Conservation (phyloP, 257 asterid genomes). For the Solanum sejunctum region DNA sequence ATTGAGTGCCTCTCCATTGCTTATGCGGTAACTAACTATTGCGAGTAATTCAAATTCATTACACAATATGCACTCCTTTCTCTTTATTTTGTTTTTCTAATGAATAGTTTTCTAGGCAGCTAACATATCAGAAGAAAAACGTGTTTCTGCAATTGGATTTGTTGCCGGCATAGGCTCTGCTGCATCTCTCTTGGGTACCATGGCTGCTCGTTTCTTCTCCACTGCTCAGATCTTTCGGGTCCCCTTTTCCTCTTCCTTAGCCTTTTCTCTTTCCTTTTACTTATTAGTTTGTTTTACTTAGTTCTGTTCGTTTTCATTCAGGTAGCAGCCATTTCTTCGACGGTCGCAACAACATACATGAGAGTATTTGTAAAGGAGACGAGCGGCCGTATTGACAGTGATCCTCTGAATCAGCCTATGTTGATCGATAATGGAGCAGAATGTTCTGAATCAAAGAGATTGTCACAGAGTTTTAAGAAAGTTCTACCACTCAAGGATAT, state of each 20-base stretch:
- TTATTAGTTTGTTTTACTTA: background rate
- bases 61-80: background rate
- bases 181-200: conserved; percentile 43
- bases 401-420: background rate
- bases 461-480: conserved; percentile 3
- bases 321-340: conserved; percentile 33
- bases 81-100: background rate
- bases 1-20: conserved; percentile 33
- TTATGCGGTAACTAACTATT: conserved; percentile 32
- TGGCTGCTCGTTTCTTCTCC: conserved; percentile 43
- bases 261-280: background rate
- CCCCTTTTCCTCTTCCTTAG: background rate
- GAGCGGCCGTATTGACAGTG: background rate
- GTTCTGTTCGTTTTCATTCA: background rate
- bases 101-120: conserved; percentile 31
- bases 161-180: conserved; percentile 37
- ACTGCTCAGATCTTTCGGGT: conserved; percentile 34
- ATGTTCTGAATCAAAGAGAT: conserved; percentile 2
- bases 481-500: conserved; percentile 31
- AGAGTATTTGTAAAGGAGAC: conserved; percentile 34
- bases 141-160: conserved; percentile 40
- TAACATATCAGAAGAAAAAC: conserved; percentile 37
- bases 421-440: background rate
- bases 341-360: conserved; percentile 38
- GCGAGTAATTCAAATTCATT: background rate